A percentile compares a stretch with the other conserved stretches of the same genome.
Conservation (phyloP, 371 early-diverging fungal genomes). For the Mortierella sp. region DNA sequence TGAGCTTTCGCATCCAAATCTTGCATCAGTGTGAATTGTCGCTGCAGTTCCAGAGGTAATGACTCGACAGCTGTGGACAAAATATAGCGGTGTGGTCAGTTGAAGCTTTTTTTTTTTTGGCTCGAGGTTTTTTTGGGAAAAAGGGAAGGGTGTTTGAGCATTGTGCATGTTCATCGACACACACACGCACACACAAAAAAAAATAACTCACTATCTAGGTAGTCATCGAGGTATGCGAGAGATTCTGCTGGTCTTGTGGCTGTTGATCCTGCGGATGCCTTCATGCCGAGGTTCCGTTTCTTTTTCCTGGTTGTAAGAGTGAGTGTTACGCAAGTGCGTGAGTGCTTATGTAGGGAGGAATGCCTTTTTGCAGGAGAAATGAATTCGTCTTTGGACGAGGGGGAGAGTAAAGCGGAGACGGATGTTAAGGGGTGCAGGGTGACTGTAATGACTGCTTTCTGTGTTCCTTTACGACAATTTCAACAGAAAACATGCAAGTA, state of each 20-base stretch:
- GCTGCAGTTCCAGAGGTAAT: slow-evolving; percentile 89
- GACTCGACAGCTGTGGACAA: slow-evolving; percentile 79
- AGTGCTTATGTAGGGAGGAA: not conserved
- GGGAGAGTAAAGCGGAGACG: too few relatives aligned
- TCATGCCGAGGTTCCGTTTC: slow-evolving; percentile 31
- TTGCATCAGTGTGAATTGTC: slow-evolving; percentile 90
- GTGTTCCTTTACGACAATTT: too few relatives aligned
- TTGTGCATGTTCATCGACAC: not conserved
- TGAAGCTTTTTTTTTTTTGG: not conserved
- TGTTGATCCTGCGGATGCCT: slow-evolving; percentile 42
- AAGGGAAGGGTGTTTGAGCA: too few relatives aligned
- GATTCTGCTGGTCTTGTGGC: slow-evolving; percentile 56
- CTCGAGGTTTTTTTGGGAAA: too few relatives aligned
- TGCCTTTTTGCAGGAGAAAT: too few relatives aligned
- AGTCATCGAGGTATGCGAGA: slow-evolving; percentile 84
- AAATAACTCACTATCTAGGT: slow-evolving; percentile 79
- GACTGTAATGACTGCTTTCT: too few relatives aligned
- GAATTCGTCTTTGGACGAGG: too few relatives aligned
- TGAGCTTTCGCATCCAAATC: slow-evolving; percentile 92
- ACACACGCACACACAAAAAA: not conserved
- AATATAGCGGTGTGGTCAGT: not conserved
- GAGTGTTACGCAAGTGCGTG: not conserved
- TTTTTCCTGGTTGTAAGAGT: not conserved
- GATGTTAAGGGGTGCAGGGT: too few relatives aligned
- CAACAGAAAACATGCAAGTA: too few relatives aligned